These are phyloP conservation scores for Penicillium daleae DNA, from an alignment of 495 filamentous ascomycete species.

Conservation along the genomic window DNA sequence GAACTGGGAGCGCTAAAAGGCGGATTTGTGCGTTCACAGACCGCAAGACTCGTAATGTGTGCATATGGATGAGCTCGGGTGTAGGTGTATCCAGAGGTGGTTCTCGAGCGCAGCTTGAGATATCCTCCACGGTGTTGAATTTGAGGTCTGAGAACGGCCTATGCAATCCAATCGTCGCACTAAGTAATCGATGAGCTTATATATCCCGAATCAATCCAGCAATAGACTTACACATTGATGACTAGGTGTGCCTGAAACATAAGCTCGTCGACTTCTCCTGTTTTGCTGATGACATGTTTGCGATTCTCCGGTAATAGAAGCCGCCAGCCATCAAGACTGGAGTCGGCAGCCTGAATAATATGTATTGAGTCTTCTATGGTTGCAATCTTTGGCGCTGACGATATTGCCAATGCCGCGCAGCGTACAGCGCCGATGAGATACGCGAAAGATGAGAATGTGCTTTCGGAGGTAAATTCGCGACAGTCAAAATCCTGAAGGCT, in stretches of 20 bases:
- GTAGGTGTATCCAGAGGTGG: slow-evolving; percentile 27
- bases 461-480: slow-evolving; percentile 36
- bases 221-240: slow-evolving; percentile 36
- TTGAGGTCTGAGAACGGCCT: slow-evolving; percentile 39
- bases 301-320: slow-evolving; percentile 32
- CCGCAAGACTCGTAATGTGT: slow-evolving; percentile 34
- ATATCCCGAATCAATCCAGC: neutral
- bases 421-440: slow-evolving; percentile 66
- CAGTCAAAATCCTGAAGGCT: no score
- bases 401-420: slow-evolving; percentile 26
- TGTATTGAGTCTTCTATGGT: slow-evolving; percentile 29
- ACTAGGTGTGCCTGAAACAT: slow-evolving; percentile 43
- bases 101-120: slow-evolving; percentile 38
- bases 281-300: slow-evolving; percentile 34
- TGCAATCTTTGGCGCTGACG: slow-evolving; percentile 4
- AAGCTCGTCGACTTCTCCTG: slow-evolving; percentile 39
- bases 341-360: slow-evolving; percentile 35
- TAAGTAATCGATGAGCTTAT: neutral
- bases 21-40: slow-evolving; percentile 33
- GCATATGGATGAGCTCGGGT: slow-evolving; percentile 31
- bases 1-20: slow-evolving; percentile 33
- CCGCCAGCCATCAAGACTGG: slow-evolving; percentile 30
- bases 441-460: slow-evolving; percentile 75
- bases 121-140: slow-evolving; percentile 30
- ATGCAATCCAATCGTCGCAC: slow-evolving; percentile 35